phyloP scores from a whole-genome alignment of 2,329 filamentous ascomycete species.

The Thermomyces lanuginosus region DNA sequence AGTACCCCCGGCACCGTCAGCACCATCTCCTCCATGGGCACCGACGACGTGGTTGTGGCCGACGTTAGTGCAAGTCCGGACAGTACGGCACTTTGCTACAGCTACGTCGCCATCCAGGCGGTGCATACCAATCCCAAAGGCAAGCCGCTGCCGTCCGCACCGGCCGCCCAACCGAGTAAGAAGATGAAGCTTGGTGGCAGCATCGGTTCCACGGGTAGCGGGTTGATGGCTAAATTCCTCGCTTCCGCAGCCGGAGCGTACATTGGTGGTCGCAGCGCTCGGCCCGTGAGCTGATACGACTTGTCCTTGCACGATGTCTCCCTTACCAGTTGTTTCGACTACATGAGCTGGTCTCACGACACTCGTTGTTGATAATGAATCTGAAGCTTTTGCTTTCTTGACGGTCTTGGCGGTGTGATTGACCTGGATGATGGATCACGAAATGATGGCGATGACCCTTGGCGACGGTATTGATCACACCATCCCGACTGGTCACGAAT shows the following conservation, averaged over 20 bases:
- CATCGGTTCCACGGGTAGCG: slow-evolving; percentile 12
- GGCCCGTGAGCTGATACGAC: too few relatives aligned
- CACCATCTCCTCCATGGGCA: slow-evolving; percentile 20
- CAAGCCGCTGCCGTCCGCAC: slow-evolving; percentile 6
- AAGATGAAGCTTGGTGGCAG: slow-evolving; percentile 22
- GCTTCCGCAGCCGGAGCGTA: slow-evolving; percentile 28
- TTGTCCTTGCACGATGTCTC: too few relatives aligned
- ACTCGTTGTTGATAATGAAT: too few relatives aligned
- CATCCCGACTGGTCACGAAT: too few relatives aligned
- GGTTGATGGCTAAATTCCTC: slow-evolving; percentile 28
- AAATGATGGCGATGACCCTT: too few relatives aligned
- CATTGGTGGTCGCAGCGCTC: slow-evolving; percentile 22
- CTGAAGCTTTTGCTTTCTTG: too few relatives aligned
- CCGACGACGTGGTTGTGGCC: slow-evolving; percentile 20
- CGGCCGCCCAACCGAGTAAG: slow-evolving; percentile 23
- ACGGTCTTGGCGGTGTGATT: too few relatives aligned
- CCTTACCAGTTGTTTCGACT: too few relatives aligned
- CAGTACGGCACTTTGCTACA: slow-evolving; percentile 15
- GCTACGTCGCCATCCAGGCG: slow-evolving; percentile 20
- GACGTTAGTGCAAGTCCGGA: slow-evolving; percentile 20
- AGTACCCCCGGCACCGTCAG: slow-evolving; percentile 29
- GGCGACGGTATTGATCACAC: too few relatives aligned
- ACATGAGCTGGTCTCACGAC: too few relatives aligned
- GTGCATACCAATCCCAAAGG: slow-evolving; percentile 18
- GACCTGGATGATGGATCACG: too few relatives aligned